A percentile compares a stretch with the other conserved stretches of the same genome.
These are phyloP conservation scores for Zopfochytrium polystomum DNA, from an alignment of 371 early-diverging fungal species.

Conservation along the genomic window DNA sequence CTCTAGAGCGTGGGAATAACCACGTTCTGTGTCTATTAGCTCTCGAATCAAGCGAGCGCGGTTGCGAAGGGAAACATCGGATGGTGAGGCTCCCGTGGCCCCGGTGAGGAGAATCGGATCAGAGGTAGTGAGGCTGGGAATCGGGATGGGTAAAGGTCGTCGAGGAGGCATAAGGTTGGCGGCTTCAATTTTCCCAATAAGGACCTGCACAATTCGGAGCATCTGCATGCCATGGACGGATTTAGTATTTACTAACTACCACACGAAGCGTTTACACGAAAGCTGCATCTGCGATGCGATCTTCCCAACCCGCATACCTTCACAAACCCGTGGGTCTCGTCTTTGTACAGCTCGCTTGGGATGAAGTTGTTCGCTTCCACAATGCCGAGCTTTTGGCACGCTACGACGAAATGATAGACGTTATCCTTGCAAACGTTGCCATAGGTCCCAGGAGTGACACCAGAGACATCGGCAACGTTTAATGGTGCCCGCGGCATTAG, in stretches of 20 bases:
- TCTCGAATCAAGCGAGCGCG: conserved; percentile 84
- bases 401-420: conserved; percentile 76
- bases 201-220: conserved; percentile 34
- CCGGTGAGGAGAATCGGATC: too few relatives aligned
- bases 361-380: conserved; percentile 79
- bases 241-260: too few relatives aligned
- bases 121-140: too few relatives aligned
- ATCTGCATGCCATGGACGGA: too few relatives aligned
- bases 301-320: conserved; percentile 71
- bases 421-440: conserved; percentile 78
- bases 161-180: conserved; percentile 26
- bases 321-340: conserved; percentile 93
- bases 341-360: conserved; percentile 81
- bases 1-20: conserved; percentile 87
- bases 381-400: conserved; percentile 66
- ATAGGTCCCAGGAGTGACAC: conserved; percentile 44
- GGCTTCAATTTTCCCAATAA: conserved; percentile 33
- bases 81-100: conserved; percentile 7
- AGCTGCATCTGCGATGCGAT: too few relatives aligned
- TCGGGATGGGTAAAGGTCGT: conserved; percentile 41
- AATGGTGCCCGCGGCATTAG: conserved; percentile 56
- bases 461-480: conserved; percentile 40
- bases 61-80: conserved; percentile 46
- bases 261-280: too few relatives aligned
- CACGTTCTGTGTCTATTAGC: conserved; percentile 91